Base-by-base conservation (phyloP, 495 filamentous ascomycete genomes). In the Xylaria cubensis region DNA sequence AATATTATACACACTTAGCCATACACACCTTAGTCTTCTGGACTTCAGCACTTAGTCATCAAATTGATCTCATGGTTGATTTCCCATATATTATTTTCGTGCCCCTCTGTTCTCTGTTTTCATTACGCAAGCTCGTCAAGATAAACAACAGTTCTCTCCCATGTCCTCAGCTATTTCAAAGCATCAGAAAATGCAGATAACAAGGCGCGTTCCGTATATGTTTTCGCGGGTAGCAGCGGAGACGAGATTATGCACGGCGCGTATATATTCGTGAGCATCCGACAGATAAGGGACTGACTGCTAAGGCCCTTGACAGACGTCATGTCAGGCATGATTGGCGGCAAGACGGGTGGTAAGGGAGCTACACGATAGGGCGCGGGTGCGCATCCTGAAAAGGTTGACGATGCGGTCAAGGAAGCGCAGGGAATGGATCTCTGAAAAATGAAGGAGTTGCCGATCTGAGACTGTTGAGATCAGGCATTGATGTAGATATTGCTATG, bases 131-230 rank as follows among this genome's bases (percentile, higher is more conserved):
- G 51, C 51, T 55, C 21, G 26, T 12, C 51, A 55, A 26, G 51
- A 55, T 55, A 55, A 55, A 55, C 51, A 26, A 39, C 58, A 62
- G 59, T 34, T 63, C 59, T 63, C 34, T 63, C 59, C 19, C 34
- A 63, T 63, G 59, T 63, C 59, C 59, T 63, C 59, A 42, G 42
- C 59, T 63, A 63, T 42, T 63, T 24, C 59, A 63, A 63, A 42
- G 59, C 59, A 63, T 42, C 34, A 63, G 42, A 63, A 42, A 63
- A 21, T n/a, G 59, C 59, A 24, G 59, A 63, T 39, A 34, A 42
- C 59, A 63, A 63, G 59, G 59, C 59, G 34, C 32, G 59, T 36
- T 63, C 59, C 34, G 59, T 63, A n/a, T 63, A 42, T 42, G 59
- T 63, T 63, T 63, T 63, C 59, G 34, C 34, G 32, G 59, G 59